Conservation (phyloP, 805 yeast genomes). For the Starmerella geochares region DNA sequence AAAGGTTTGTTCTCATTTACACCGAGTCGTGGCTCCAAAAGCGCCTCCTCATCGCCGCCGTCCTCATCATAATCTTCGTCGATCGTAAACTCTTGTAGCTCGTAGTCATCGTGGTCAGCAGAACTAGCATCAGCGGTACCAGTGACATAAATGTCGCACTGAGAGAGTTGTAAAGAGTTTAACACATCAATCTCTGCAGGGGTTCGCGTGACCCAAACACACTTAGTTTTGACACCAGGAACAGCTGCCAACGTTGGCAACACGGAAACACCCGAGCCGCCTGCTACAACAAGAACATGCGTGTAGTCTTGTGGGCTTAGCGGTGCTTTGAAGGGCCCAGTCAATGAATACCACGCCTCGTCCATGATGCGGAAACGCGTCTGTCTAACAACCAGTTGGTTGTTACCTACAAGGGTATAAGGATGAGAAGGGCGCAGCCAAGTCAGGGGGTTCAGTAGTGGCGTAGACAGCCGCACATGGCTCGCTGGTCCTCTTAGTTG, state of each 20-base stretch:
- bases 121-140: background rate
- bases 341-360: constrained; percentile 31
- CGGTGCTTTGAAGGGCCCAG: constrained; percentile 34
- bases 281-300: constrained; percentile 22
- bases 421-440: constrained; percentile 38
- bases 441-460: constrained; percentile 29
- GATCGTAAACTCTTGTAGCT: constrained; percentile 13
- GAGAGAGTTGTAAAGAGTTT: constrained; percentile 12
- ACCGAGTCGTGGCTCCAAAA: background rate
- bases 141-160: constrained; percentile 21
- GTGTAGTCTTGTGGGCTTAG: constrained; percentile 18
- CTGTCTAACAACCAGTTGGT: constrained; percentile 34
- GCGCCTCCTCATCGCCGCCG: constrained; percentile 9
- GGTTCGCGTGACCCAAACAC: constrained; percentile 18
- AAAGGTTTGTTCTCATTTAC: background rate
- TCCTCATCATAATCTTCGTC: constrained; percentile 14
- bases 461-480: constrained; percentile 33
- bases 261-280: constrained; percentile 26
- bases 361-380: constrained; percentile 29
- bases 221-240: background rate
- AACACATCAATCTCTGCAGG: constrained; percentile 8
- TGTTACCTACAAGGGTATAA: constrained; percentile 40
- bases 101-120: constrained; percentile 11
- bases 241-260: constrained; percentile 16
- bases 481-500: constrained; percentile 39